These are phyloP conservation scores for Cardamine occulta DNA, from an alignment of 345 rosid genomes.

Conservation along the genomic window DNA sequence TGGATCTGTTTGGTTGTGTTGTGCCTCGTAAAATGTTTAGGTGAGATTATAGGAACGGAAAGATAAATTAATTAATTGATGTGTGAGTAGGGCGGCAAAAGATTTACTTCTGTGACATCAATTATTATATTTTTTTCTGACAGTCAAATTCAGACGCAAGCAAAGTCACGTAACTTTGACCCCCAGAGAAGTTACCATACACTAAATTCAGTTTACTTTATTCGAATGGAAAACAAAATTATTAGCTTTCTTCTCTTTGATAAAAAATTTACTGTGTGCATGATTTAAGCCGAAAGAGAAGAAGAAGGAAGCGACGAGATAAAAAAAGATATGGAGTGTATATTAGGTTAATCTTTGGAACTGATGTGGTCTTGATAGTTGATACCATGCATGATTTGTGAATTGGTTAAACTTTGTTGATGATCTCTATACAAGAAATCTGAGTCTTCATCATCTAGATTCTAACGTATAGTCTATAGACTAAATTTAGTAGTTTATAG, in stretches of 20 bases:
- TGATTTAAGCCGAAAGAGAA: not conserved
- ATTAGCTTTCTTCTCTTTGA: not conserved
- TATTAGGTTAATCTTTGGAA: not conserved
- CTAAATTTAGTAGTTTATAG: not conserved
- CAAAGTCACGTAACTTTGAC: slow-evolving; percentile 38
- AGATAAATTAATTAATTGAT: slow-evolving; percentile 6
- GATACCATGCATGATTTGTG: not conserved
- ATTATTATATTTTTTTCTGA: slow-evolving; percentile 37
- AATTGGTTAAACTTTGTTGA: not conserved
- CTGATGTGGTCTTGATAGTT: not conserved
- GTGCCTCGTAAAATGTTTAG: slow-evolving; percentile 5
- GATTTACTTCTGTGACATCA: slow-evolving; percentile 34
- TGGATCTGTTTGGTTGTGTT: slow-evolving; percentile 23
- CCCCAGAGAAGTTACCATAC: slow-evolving; percentile 9
- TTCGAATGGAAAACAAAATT: not conserved
- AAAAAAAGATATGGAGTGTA: too few species aligned
- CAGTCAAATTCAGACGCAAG: slow-evolving; percentile 33
- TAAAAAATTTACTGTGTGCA: not conserved
- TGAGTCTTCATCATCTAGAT: not conserved
- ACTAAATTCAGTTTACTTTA: not conserved
- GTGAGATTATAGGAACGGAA: not conserved
- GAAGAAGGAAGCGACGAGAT: too few species aligned
- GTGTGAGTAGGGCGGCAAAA: slow-evolving; percentile 39
- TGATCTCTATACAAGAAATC: not conserved
- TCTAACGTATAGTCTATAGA: not conserved